Base-by-base conservation (phyloP, 371 early-diverging fungal species). In the Mucor mucedo region DNA sequence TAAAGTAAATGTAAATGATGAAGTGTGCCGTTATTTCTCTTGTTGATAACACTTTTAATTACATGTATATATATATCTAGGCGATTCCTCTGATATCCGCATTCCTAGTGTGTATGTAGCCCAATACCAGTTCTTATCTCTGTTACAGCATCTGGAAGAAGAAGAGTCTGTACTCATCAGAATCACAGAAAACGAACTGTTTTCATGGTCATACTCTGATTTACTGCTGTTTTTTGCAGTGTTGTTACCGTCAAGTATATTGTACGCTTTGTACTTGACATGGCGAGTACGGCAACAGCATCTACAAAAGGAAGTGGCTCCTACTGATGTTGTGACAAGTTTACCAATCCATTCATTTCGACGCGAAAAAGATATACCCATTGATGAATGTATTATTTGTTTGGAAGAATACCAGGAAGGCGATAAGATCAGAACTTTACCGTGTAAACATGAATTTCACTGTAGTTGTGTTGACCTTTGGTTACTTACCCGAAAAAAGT, bases 361-460 rank as follows among this genome's bases (percentile, higher is more conserved):
- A 60, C 69, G 74, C 16, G 79, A 78, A 56, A 77, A 77, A 39
- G 53, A 57, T 21, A 50, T 58, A 41, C 81, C 77, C 41, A 73
- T 77, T 53, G 92, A 90, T 30, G 91, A 92, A 47, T 99, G 99
- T 77, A 91, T 92, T 13, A 95, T 99, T 33, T 99, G 99, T 77
- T 79, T 98, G 61, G 95, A 95, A 40, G 95, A 95, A 59, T 98
- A 92, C 79, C 79, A 84, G 16, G 91, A 92, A 52, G 92, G 88
- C 9, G 95, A 95, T 50, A 80, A 86, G 49, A 66, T 98, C 50
- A 83, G 98, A 9, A 80, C 86, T 11, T 77, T 99, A 40, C 92
- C 92, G 0, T 99, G 99, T 76, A 80, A 78, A 54, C 99, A 99
- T 76, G 87, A 88, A 66, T 99, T 95, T 78, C 99, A 99, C 73